phyloP scores from a whole-genome alignment of 1,284 basidiomycete species.

The Xerocomus minutiporus region DNA sequence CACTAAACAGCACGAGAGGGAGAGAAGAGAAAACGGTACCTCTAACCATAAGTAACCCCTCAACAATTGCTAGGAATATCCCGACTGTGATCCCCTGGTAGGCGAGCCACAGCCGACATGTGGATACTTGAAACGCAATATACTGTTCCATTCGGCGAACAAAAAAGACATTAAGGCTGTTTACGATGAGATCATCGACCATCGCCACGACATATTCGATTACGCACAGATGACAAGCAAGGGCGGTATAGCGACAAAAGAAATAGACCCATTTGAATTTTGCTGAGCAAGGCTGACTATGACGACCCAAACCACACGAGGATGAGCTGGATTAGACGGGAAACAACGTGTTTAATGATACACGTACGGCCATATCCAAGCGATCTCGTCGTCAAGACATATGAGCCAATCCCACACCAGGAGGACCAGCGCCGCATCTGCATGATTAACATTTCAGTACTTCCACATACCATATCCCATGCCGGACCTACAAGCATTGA shows the following conservation, averaged over 20 bases:
- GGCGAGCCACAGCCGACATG: slow-evolving; percentile 12
- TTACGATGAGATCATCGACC: not conserved
- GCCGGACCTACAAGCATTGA: slow-evolving; percentile 10
- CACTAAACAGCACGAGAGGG: not conserved
- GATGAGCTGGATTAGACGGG: not conserved
- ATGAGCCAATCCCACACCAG: slow-evolving; percentile 13
- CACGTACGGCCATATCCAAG: slow-evolving; percentile 13
- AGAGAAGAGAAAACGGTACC: not conserved
- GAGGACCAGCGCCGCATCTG: slow-evolving; percentile 7
- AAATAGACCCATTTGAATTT: slow-evolving; percentile 12
- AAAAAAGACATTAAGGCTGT: slow-evolving; percentile 7
- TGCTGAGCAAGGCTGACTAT: slow-evolving; percentile 1
- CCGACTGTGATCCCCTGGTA: slow-evolving; percentile 9
- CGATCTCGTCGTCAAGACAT: slow-evolving; percentile 12
- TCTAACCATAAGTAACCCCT: slow-evolving; percentile 13
- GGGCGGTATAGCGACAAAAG: slow-evolving; percentile 8
- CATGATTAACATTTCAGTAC: not conserved
- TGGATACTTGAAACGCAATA: not conserved
- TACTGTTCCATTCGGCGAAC: slow-evolving; percentile 10
- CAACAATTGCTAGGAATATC: slow-evolving; percentile 9
- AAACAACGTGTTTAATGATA: not conserved
- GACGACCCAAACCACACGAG: not conserved
- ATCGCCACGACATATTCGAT: not conserved
- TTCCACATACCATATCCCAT: not conserved
- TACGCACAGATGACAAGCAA: slow-evolving; percentile 11